Evolutionary conservation across 768 basidiomycete species (phyloP), one percentile per base, ranked within the genome.

Genomic region (Leucogyrophana mollusca): DNA sequence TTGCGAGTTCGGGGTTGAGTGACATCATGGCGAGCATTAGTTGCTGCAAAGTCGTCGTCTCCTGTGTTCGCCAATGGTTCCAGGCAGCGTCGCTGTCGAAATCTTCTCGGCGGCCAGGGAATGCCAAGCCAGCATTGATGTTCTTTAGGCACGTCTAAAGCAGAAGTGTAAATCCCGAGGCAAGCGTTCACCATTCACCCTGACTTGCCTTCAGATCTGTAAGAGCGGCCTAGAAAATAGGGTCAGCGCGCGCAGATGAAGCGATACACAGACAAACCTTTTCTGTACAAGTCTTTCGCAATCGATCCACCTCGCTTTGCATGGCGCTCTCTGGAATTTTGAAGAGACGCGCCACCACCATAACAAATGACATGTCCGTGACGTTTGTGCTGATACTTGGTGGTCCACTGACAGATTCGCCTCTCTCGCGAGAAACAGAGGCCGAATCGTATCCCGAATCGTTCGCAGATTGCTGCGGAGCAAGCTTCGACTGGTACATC

Each of bases 1-100:
- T 90, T 14, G 90, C 89, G 6, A 95, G 79, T 49, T 89, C 84
- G 0, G 94, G 93, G 50, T 94, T 94, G 50, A 82, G 72, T 56
- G 90, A 79, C 43, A 90, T 80, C 85, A 97, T 89, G 20, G 81
- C 72, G 34, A 95, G 74, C 77, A 96, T 90, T 43, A 93, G 77
- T 62, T 95, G 90, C 21, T 91, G 91, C 4, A 98, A 72, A 50
- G 87, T 82, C 0, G 87, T 77, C 0, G 89, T 86, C 69, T 98
- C 95, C 14, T 82, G 65, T 2, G 83, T 79, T 40, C 81, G 78
- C 90, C 93, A 97, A 25, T 87, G 76, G 24, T 82, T 77, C 82
- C 88, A 98, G 0, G 89, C 90, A 2, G 81, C 79, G 4, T 92
- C 88, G 44, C 65, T 84, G 25, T 83, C 79, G 59, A 97, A 98